A percentile compares a stretch with the other conserved stretches of the same genome.
phyloP scores from a whole-genome alignment of 164 flowering plant species.

The Litsea cubeba region DNA sequence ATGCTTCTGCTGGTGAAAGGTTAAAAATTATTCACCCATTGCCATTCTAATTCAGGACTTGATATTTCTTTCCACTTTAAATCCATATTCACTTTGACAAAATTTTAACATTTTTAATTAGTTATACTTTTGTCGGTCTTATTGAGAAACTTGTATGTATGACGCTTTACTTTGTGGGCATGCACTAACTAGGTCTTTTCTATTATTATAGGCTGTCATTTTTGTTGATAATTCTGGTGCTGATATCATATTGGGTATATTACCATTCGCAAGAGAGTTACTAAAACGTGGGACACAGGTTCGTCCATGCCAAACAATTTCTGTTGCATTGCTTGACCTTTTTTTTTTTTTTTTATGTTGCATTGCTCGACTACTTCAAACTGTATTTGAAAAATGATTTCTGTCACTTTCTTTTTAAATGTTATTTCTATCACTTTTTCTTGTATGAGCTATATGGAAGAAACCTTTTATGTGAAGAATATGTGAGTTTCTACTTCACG shows the following conservation, averaged over 20 bases:
- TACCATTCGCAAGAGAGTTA: conserved; percentile 94
- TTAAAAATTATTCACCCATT: not conserved
- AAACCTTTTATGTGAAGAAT: too few species aligned
- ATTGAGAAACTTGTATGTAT: not conserved
- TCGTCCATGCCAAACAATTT: conserved; percentile 3
- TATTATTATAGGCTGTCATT: conserved; percentile 57
- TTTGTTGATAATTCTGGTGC: conserved; percentile 99
- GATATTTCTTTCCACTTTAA: not conserved
- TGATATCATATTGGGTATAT: conserved; percentile 87
- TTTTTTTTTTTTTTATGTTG: too few species aligned
- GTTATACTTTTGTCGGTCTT: not conserved
- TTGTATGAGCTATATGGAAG: too few species aligned
- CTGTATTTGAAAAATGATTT: too few species aligned
- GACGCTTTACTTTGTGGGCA: not conserved
- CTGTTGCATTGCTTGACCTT: not conserved
- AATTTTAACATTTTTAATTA: not conserved
- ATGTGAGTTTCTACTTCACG: too few species aligned
- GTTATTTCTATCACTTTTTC: too few species aligned
- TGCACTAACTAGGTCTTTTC: conserved; percentile 15
- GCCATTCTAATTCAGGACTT: not conserved
- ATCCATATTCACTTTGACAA: not conserved
- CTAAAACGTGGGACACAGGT: conserved; percentile 87
- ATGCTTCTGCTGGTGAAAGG: not conserved
- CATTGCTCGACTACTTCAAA: not conserved
- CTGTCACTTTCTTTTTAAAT: too few species aligned